Conservation (phyloP, 139 green algal species). For the Picochlorum sp. region DNA sequence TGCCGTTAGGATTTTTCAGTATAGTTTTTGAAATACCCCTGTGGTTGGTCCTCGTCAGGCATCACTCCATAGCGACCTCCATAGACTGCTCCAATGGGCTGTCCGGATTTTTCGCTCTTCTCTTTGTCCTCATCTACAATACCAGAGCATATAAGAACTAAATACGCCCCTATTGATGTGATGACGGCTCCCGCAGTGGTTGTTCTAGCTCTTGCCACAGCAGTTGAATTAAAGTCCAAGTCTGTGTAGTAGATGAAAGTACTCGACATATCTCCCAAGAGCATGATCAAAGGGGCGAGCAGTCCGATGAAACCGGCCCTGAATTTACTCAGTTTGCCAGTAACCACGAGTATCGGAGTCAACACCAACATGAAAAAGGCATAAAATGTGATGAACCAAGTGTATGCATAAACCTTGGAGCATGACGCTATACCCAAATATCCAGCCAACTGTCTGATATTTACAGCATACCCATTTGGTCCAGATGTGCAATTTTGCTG, state of each 20-base stretch:
- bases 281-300: slow-evolving; percentile 5
- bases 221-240: slow-evolving; percentile 3
- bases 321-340: slow-evolving; percentile 8
- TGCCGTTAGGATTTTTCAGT: neutral
- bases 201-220: slow-evolving; percentile 2
- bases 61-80: slow-evolving; percentile 7
- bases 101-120: neutral
- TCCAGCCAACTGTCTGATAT: neutral
- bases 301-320: slow-evolving; percentile 15
- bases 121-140: slow-evolving; percentile 16
- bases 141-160: slow-evolving; percentile 13
- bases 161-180: slow-evolving; percentile 8
- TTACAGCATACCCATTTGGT: neutral
- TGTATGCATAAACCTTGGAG: slow-evolving; percentile 18
- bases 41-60: neutral
- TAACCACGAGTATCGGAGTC: slow-evolving; percentile 10
- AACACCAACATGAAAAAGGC: slow-evolving; percentile 19
- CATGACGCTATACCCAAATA: slow-evolving; percentile 17
- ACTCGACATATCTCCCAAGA: slow-evolving; percentile 22
- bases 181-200: slow-evolving; percentile 21
- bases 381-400: slow-evolving; percentile 22
- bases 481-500: neutral
- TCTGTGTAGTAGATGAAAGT: slow-evolving; percentile 23
- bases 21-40: neutral
- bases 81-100: slow-evolving; percentile 3